A percentile compares a stretch with the other conserved stretches of the same genome.
phyloP scores from a whole-genome alignment of 208 protist species.

The Novymonas esmeraldas region DNA sequence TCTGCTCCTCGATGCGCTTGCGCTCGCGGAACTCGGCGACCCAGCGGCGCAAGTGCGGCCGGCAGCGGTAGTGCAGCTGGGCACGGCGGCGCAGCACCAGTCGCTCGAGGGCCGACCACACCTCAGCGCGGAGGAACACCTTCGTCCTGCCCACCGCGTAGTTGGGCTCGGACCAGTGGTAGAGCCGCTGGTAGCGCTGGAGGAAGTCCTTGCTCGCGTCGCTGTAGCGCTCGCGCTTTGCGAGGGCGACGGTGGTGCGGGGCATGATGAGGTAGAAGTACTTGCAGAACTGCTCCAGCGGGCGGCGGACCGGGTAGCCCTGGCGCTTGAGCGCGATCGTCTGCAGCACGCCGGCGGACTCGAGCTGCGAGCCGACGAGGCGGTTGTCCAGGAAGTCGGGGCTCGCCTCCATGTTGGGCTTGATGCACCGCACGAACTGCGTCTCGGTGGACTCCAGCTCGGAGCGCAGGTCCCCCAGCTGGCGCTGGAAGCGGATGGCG shows the following conservation, averaged over 20 bases:
- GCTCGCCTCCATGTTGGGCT: slow-evolving; percentile 86
- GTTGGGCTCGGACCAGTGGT: slow-evolving; percentile 65
- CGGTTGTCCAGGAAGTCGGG: slow-evolving; percentile 67
- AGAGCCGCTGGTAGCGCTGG: slow-evolving; percentile 63
- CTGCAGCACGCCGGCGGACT: slow-evolving; percentile 90
- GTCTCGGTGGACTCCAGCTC: slow-evolving; percentile 89
- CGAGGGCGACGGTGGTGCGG: slow-evolving; percentile 32
- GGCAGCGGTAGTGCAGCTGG: slow-evolving; percentile 66
- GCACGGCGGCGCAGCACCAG: slow-evolving; percentile 68
- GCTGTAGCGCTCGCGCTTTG: slow-evolving; percentile 45
- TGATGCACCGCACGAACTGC: slow-evolving; percentile 95
- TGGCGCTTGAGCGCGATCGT: slow-evolving; percentile 91
- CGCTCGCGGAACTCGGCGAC: slow-evolving; percentile 59
- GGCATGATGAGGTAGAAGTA: slow-evolving; percentile 86
- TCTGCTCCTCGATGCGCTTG: slow-evolving; percentile 70
- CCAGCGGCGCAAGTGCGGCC: slow-evolving; percentile 75
- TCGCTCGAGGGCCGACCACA: slow-evolving; percentile 84
- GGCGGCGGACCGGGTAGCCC: slow-evolving; percentile 87
- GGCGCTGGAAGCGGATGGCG: slow-evolving; percentile 77
- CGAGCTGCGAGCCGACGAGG: slow-evolving; percentile 87
- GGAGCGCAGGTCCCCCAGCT: slow-evolving; percentile 70
- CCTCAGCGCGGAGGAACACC: slow-evolving; percentile 86
- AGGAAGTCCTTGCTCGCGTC: slow-evolving; percentile 57
- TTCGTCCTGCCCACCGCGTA: slow-evolving; percentile 87
- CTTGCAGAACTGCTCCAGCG: slow-evolving; percentile 73